These are phyloP conservation scores for Straminergon stramineum DNA, from an alignment of 225 moss, liverwort and hornwort genomes.

Conservation along the genomic window DNA sequence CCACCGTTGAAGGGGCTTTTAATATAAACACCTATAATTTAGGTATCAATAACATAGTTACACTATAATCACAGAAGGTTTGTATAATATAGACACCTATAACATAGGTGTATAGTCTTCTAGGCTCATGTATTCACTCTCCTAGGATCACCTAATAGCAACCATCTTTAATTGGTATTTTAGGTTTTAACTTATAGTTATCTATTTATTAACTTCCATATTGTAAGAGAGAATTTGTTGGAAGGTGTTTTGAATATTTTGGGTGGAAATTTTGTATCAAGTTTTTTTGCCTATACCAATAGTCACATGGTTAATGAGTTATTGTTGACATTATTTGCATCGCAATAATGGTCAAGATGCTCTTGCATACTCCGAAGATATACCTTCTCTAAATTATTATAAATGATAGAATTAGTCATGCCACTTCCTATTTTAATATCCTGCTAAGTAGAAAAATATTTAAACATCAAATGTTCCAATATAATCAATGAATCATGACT, in stretches of 20 bases:
- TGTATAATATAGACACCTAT: too few species aligned
- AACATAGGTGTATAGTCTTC: too few species aligned
- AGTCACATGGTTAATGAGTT: background rate
- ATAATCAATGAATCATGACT: background rate
- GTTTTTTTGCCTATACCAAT: background rate
- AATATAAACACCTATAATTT: too few species aligned
- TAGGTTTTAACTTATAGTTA: background rate
- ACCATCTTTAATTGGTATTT: too few species aligned
- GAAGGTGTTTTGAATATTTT: background rate
- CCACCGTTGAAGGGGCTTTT: too few species aligned
- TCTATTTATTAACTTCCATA: background rate
- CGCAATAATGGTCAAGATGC: background rate
- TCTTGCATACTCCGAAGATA: rapidly evolving
- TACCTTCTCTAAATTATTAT: background rate
- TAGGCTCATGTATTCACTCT: too few species aligned
- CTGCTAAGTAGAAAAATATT: background rate
- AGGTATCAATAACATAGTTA: too few species aligned
- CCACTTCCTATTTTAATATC: background rate
- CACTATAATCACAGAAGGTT: too few species aligned
- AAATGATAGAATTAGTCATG: background rate
- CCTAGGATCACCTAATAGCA: too few species aligned
- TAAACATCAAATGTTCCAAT: background rate
- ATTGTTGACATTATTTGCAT: background rate
- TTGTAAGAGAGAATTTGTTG: background rate
- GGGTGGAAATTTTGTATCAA: background rate